phyloP scores from a whole-genome alignment of 1,284 basidiomycete genomes.

The Vanrija sp. region DNA sequence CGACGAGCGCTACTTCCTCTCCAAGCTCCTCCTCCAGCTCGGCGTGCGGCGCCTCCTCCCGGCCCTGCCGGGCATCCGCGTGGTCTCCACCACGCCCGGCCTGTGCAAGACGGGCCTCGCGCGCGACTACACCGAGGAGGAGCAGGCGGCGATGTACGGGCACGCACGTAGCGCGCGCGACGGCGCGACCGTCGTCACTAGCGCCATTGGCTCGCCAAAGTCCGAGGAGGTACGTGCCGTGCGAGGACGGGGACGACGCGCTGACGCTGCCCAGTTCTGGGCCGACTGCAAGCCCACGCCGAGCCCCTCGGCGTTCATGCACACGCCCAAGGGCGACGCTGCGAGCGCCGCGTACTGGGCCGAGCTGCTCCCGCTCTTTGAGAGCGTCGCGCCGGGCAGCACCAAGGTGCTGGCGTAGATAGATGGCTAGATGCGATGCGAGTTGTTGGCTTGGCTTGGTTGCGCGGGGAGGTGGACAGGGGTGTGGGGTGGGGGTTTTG shows the following conservation, averaged over 20 bases:
- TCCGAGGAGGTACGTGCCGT: neutral
- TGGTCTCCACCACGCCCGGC: conserved; percentile 18
- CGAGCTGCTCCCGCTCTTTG: neutral
- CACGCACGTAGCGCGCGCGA: neutral
- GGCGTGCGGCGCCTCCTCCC: conserved; percentile 14
- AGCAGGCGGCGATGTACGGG: neutral
- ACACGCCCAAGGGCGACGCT: neutral
- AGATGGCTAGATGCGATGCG: too few relatives aligned
- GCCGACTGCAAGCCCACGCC: neutral
- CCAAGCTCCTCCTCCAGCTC: conserved; percentile 28
- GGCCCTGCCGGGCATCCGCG: conserved; percentile 4
- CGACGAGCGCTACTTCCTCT: conserved; percentile 13
- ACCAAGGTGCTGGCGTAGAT: too few relatives aligned
- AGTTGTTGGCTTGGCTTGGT: too few relatives aligned
- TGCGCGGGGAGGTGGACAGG: too few relatives aligned
- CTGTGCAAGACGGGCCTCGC: conserved; percentile 17
- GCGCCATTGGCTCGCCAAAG: neutral
- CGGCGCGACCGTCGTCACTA: neutral
- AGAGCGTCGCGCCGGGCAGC: neutral
- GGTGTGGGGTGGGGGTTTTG: too few relatives aligned
- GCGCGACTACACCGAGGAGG: conserved; percentile 1
- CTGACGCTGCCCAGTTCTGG: conserved; percentile 1
- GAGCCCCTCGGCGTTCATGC: neutral
- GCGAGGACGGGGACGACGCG: neutral
- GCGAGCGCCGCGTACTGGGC: neutral